Conservation (phyloP, 2,329 filamentous ascomycete genomes). For the Leptographium lundbergii region DNA sequence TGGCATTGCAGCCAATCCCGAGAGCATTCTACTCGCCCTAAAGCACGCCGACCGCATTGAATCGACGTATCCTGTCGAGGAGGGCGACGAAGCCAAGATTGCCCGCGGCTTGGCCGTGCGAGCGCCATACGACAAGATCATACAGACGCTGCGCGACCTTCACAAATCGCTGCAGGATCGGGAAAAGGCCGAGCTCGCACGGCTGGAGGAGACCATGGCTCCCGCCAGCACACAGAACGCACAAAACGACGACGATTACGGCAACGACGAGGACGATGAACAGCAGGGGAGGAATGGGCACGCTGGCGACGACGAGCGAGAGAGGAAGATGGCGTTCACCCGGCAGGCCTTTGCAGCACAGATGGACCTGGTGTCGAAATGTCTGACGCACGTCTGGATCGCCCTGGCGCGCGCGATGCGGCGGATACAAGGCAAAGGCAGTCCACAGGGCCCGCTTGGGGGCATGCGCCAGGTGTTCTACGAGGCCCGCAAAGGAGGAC, state of each 20-base stretch:
- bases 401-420: slow-evolving; percentile 88
- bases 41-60: slow-evolving; percentile 85
- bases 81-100: slow-evolving; percentile 60
- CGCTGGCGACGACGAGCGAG: slow-evolving; percentile 28
- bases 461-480: slow-evolving; percentile 82
- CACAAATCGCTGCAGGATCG: slow-evolving; percentile 58
- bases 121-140: slow-evolving; percentile 69
- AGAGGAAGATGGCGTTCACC: slow-evolving; percentile 47
- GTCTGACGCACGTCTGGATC: slow-evolving; percentile 90
- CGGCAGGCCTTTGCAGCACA: slow-evolving; percentile 60
- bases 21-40: slow-evolving; percentile 81
- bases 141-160: slow-evolving; percentile 80
- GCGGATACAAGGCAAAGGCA: slow-evolving; percentile 78
- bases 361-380: slow-evolving; percentile 63
- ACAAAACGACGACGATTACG: slow-evolving; percentile 18
- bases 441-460: slow-evolving; percentile 37
- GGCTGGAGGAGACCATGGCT: slow-evolving; percentile 38
- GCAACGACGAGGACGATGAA: slow-evolving; percentile 17
- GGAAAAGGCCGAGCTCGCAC: slow-evolving; percentile 44
- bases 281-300: slow-evolving; percentile 36
- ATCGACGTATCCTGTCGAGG: slow-evolving; percentile 60
- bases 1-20: slow-evolving; percentile 80
- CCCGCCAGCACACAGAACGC: slow-evolving; percentile 7
- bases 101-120: slow-evolving; percentile 68
- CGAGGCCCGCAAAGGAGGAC: slow-evolving; percentile 75